Evolutionary conservation across 805 yeast species (phyloP), one percentile per base, ranked within the genome.

Genomic region (Huiozyma sinensis): DNA sequence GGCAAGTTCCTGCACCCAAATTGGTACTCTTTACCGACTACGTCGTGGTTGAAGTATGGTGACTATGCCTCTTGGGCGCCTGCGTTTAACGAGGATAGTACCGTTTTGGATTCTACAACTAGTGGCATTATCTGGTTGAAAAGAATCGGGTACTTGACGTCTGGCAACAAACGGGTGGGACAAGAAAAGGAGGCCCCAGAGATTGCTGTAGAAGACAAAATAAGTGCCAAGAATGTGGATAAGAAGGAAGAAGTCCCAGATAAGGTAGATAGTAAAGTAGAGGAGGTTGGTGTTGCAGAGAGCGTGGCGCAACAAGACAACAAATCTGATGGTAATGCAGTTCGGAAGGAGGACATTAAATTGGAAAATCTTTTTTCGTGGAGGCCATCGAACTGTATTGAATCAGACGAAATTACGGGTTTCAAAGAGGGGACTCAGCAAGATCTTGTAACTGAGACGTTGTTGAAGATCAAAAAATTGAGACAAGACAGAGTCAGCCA

Each of bases 31-130:
- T 60, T 83, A 41, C 80, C 87, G 8, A 69, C 80, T 5, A 72
- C 85, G 1, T 71, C 71, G 39, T 83, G 90, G 89, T 61, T 83
- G 24, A 71, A 73, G 42, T 72, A 70, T 45, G 71, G 68, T 36
- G 69, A 69, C 10, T 60, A 65, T 29, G 66, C 71, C 39, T 68
- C 77, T 10, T 83, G 81, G 69, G 85, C 86, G 0, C 92, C 92
- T 5, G 58, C 72, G 8, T 64, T 70, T 36, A 87, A 81, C 56
- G 82, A 81, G 50, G 70, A 72, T 33, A 73, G 72, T 13, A 69
- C 79, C 6, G 74, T 78, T 2, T 58, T 80, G 9, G 70, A 75
- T 28, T 70, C 73, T 11, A 69, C 70, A 17, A 68, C 73, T 54
- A 70, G 73, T 51, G 75, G 77, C 4, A 57, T 70, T 24, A 65